Conservation (phyloP, 257 asterid species). For the Solanum pennellii region DNA sequence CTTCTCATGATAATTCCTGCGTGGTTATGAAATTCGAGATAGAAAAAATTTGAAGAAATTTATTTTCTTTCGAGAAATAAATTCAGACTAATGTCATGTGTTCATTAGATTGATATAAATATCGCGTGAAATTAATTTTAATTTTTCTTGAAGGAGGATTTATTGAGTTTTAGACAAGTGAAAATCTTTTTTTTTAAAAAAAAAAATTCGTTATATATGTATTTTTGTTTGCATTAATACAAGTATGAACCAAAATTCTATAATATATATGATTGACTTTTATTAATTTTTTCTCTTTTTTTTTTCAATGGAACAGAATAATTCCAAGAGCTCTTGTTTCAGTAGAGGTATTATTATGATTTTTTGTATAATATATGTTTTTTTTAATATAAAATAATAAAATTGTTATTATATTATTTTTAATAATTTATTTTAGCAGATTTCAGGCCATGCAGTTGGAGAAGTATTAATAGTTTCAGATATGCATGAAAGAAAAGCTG, state of each 20-base stretch:
- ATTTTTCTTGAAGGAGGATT: not conserved
- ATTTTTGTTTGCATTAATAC: not conserved
- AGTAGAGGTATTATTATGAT: conserved; percentile 28
- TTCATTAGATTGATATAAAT: not conserved
- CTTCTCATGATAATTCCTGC: not conserved
- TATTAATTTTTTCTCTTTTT: not conserved
- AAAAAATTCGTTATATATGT: not conserved
- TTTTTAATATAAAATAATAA: not conserved
- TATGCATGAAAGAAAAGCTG: conserved; percentile 69
- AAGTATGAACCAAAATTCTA: not conserved
- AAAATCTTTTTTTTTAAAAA: not conserved
- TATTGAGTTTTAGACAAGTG: not conserved
- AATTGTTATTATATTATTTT: not conserved
- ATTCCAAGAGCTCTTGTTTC: conserved; percentile 60
- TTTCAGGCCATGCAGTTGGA: conserved; percentile 52
- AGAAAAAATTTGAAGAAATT: not conserved
- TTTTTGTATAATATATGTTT: not conserved
- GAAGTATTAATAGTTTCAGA: conserved; percentile 45
- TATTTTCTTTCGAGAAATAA: not conserved
- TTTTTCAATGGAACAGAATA: conserved; percentile 21
- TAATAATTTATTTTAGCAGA: conserved; percentile 15
- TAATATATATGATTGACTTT: not conserved
- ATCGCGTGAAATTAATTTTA: not conserved
- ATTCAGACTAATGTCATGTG: not conserved
- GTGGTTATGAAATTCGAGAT: not conserved